These are phyloP conservation scores for Auricularia sp. DNA, from an alignment of 768 basidiomycete genomes.

Conservation along the genomic window DNA sequence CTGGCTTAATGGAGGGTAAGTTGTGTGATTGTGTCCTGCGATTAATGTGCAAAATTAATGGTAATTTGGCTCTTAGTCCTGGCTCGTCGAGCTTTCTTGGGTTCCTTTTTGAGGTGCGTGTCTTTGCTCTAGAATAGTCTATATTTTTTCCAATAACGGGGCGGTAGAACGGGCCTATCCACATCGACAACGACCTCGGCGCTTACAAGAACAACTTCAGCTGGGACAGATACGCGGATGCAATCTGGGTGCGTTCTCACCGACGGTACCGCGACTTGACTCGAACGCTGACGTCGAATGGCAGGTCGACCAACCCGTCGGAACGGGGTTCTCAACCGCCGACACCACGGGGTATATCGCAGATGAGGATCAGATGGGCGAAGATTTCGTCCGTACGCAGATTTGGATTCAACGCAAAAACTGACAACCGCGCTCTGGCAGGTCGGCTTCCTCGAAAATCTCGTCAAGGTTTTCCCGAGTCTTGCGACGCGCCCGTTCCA, in stretches of 20 bases:
- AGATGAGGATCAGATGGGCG: conserved; percentile 58
- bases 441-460: conserved; percentile 64
- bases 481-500: conserved; percentile 57
- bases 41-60: too few species aligned
- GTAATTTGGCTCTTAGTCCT: conserved; percentile 29
- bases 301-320: conserved; percentile 67
- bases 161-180: conserved; percentile 54
- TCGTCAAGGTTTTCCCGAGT: conserved; percentile 66
- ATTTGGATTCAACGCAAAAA: conserved; percentile 5
- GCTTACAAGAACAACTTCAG: conserved; percentile 42
- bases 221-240: conserved; percentile 51
- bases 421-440: conserved; percentile 18
- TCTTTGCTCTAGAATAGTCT: too few species aligned
- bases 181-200: conserved; percentile 41
- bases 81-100: conserved; percentile 64
- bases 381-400: conserved; percentile 32
- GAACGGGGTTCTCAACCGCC: conserved; percentile 51
- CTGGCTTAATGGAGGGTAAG: conserved; percentile 64
- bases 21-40: conserved; percentile 13
- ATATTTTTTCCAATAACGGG: too few species aligned
- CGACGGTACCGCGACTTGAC: not conserved
- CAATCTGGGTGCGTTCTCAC: not conserved
- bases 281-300: conserved; percentile 28
- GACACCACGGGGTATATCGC: conserved; percentile 50
- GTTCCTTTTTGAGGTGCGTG: conserved; percentile 43